A percentile compares a stretch with the other conserved stretches of the same genome.
Evolutionary conservation across 768 basidiomycete genomes (phyloP).

Genomic region (Panaeolus cyanescens): DNA sequence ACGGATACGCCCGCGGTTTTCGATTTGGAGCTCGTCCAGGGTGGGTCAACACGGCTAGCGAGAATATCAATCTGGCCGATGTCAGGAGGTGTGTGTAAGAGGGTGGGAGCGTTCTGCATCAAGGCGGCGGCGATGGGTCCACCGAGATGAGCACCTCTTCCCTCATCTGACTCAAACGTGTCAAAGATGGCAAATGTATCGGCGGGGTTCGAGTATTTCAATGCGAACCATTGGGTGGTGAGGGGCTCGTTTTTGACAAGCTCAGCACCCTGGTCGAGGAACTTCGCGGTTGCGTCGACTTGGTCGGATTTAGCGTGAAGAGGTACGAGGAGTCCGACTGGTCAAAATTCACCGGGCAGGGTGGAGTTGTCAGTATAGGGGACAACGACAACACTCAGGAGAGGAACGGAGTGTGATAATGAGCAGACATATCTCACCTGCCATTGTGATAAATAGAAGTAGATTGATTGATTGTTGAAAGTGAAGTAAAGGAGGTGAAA

Average conservation of each 20-base stretch:
- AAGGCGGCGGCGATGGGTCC: conserved; percentile 38
- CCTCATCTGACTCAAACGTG: conserved; percentile 35
- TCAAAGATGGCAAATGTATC: conserved; percentile 38
- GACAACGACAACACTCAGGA: background rate
- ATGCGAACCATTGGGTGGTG: conserved; percentile 40
- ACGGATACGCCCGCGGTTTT: conserved; percentile 26
- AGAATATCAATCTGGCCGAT: conserved; percentile 28
- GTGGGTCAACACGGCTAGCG: conserved; percentile 28
- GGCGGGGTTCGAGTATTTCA: conserved; percentile 26
- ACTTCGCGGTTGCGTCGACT: conserved; percentile 22
- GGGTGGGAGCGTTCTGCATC: conserved; percentile 27
- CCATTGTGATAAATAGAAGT: too few species aligned
- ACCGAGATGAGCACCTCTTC: conserved; percentile 33
- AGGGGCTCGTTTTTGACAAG: conserved; percentile 33
- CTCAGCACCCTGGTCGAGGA: conserved; percentile 28
- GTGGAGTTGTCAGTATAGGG: background rate
- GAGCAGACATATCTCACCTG: background rate
- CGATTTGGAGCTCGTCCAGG: conserved; percentile 10
- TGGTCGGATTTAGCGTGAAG: background rate
- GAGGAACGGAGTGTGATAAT: background rate
- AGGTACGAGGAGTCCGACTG: background rate
- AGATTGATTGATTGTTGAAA: too few species aligned
- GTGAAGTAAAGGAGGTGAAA: background rate
- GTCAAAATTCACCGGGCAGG: background rate
- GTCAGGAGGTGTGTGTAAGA: conserved; percentile 28